Percentiles rank a stretch among this genome's conserved stretches.
Evolutionary conservation across 441 rosid species (phyloP).

Genomic region (Pelargonium australe): DNA sequence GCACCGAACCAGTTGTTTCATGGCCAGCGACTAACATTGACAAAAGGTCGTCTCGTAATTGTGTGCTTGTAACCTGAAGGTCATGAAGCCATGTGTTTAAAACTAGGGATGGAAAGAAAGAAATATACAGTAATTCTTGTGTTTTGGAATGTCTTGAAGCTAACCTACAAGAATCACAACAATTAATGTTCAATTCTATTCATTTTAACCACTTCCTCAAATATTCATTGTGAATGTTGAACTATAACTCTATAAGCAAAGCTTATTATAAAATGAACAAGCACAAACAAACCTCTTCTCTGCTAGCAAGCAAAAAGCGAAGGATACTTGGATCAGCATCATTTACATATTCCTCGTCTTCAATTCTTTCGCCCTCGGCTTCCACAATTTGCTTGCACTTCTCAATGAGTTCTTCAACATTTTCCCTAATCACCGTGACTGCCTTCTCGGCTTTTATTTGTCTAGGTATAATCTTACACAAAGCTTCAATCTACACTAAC

Average conservation of each 20-base stretch:
- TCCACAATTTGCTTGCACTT: conserved; percentile 88
- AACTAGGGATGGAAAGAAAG: conserved; percentile 3
- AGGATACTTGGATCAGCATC: conserved; percentile 86
- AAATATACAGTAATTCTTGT: neutral
- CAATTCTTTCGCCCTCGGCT: conserved; percentile 75
- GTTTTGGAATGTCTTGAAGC: neutral
- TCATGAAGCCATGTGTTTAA: conserved; percentile 14
- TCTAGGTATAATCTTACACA: conserved; percentile 81
- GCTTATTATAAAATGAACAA: conserved; percentile 8
- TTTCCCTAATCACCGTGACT: conserved; percentile 54
- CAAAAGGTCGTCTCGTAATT: conserved; percentile 79
- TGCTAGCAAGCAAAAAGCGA: conserved; percentile 87
- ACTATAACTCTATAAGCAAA: neutral
- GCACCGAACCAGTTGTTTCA: conserved; percentile 89
- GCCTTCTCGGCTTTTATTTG: conserved; percentile 89
- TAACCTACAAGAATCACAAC: neutral
- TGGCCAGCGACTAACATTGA: conserved; percentile 96
- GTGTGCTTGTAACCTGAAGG: conserved; percentile 67
- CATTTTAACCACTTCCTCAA: neutral
- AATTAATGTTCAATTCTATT: neutral
- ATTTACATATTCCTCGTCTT: conserved; percentile 85
- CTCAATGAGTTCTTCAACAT: conserved; percentile 74
- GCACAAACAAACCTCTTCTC: conserved; percentile 64
- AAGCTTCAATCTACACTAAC: conserved; percentile 41
- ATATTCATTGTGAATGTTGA: conserved; percentile 2